Conservation (phyloP, 2,329 filamentous ascomycete genomes). For the Parasarocladium wereldwijsianum region DNA sequence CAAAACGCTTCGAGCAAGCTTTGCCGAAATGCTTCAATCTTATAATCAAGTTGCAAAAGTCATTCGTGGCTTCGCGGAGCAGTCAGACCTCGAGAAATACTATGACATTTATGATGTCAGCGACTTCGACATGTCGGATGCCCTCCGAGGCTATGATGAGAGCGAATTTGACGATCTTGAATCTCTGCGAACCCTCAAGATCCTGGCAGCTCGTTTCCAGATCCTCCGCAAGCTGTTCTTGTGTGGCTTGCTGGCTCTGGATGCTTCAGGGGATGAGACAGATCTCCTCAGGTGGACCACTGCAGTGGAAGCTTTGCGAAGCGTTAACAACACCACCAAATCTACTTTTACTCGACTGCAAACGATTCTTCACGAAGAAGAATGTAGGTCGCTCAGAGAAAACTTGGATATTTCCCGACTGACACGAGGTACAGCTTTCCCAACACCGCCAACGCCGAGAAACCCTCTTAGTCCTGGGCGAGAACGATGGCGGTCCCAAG, state of each 20-base stretch:
- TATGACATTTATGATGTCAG: slow-evolving; percentile 79
- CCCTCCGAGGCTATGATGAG: slow-evolving; percentile 49
- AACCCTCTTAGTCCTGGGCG: slow-evolving; percentile 53
- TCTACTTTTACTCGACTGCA: slow-evolving; percentile 51
- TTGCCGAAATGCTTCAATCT: slow-evolving; percentile 54
- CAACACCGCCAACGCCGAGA: slow-evolving; percentile 35
- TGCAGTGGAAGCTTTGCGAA: slow-evolving; percentile 60
- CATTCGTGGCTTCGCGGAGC: slow-evolving; percentile 60
- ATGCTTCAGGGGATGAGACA: slow-evolving; percentile 61
- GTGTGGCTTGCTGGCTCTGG: slow-evolving; percentile 76
- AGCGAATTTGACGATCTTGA: slow-evolving; percentile 62
- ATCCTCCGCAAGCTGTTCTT: slow-evolving; percentile 72
- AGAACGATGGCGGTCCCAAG: slow-evolving; percentile 72
- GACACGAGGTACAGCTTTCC: slow-evolving; percentile 27
- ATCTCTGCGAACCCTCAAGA: slow-evolving; percentile 67
- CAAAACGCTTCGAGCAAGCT: slow-evolving; percentile 54
- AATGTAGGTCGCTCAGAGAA: slow-evolving; percentile 39
- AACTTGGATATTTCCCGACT: slow-evolving; percentile 5
- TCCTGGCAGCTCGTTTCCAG: slow-evolving; percentile 66
- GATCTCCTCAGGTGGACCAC: slow-evolving; percentile 69
- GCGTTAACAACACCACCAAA: slow-evolving; percentile 45
- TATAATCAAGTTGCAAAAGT: slow-evolving; percentile 56
- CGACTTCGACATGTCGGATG: slow-evolving; percentile 55
- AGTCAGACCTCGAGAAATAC: slow-evolving; percentile 77
- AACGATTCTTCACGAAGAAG: slow-evolving; percentile 61